Evolutionary conservation across 768 basidiomycete genomes (phyloP).

Genomic region (Lentinula sp.): DNA sequence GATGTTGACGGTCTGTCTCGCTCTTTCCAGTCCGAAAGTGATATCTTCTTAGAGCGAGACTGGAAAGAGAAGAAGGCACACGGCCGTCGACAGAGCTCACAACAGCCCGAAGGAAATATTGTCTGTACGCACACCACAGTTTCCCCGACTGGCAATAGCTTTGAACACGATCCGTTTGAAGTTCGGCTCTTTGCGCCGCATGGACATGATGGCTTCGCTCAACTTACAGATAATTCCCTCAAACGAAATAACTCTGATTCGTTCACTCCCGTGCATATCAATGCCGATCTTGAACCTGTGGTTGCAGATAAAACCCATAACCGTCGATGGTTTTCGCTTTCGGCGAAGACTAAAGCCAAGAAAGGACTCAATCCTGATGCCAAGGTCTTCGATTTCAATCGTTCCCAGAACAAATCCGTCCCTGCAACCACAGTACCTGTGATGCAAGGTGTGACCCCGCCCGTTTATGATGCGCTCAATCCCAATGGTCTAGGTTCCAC

Average conservation of each 20-base stretch:
- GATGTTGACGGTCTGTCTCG: conserved; percentile 30
- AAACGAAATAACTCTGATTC: conserved; percentile 32
- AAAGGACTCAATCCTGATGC: conserved; percentile 82
- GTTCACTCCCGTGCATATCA: conserved; percentile 10
- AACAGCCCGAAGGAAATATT: not conserved
- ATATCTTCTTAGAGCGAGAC: conserved; percentile 45
- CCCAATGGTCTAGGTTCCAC: conserved; percentile 47
- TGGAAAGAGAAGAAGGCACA: conserved; percentile 30
- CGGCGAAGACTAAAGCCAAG: conserved; percentile 42
- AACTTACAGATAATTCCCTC: conserved; percentile 22
- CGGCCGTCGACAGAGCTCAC: not conserved
- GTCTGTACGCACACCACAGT: not conserved
- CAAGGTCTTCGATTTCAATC: conserved; percentile 67
- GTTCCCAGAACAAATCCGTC: conserved; percentile 15
- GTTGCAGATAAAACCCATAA: conserved; percentile 28
- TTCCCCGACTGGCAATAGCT: conserved; percentile 16
- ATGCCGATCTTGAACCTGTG: conserved; percentile 9
- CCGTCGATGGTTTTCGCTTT: conserved; percentile 42
- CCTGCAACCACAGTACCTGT: conserved; percentile 11
- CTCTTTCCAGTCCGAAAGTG: conserved; percentile 48
- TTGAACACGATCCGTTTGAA: conserved; percentile 44
- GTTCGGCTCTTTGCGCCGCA: conserved; percentile 25
- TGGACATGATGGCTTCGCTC: conserved; percentile 19
- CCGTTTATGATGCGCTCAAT: conserved; percentile 50
- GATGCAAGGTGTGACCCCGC: conserved; percentile 9